Evolutionary conservation across 345 rosid species (phyloP).

Genomic region (Pistacia integerrima): DNA sequence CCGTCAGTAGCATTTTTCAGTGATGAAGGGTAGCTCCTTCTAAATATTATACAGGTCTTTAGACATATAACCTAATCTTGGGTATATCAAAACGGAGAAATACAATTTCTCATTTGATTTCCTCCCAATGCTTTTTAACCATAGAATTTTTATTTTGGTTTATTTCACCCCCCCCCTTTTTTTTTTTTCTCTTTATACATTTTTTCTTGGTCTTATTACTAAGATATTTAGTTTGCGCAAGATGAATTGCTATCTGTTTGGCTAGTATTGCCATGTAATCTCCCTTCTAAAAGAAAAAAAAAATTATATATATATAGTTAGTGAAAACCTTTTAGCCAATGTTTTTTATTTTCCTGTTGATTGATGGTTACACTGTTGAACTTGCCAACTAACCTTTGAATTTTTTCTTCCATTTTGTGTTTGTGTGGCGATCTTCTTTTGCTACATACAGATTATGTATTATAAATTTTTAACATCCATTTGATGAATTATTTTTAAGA

Average conservation of each 20-base stretch:
- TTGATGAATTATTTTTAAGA: too few species aligned
- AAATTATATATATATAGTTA: too few species aligned
- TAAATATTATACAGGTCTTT: too few species aligned
- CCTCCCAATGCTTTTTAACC: neutral
- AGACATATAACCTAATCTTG: neutral
- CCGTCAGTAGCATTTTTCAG: slow-evolving; percentile 71
- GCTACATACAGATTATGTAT: too few species aligned
- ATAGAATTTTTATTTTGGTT: neutral
- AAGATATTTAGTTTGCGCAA: neutral
- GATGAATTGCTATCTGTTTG: neutral
- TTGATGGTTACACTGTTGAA: too few species aligned
- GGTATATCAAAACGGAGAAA: neutral
- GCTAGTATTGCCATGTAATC: neutral
- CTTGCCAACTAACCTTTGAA: too few species aligned
- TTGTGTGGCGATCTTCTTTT: too few species aligned
- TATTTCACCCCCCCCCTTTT: neutral
- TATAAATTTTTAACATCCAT: too few species aligned
- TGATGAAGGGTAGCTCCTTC: slow-evolving; percentile 26
- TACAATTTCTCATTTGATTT: neutral
- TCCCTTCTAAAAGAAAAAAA: neutral
- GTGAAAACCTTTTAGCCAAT: too few species aligned
- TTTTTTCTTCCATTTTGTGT: too few species aligned
- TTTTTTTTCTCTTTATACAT: neutral
- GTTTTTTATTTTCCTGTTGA: too few species aligned
- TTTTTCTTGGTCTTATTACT: neutral